Evolutionary conservation across 176 grass and related monocot species (phyloP).

Genomic region (Eragrostis curvula): DNA sequence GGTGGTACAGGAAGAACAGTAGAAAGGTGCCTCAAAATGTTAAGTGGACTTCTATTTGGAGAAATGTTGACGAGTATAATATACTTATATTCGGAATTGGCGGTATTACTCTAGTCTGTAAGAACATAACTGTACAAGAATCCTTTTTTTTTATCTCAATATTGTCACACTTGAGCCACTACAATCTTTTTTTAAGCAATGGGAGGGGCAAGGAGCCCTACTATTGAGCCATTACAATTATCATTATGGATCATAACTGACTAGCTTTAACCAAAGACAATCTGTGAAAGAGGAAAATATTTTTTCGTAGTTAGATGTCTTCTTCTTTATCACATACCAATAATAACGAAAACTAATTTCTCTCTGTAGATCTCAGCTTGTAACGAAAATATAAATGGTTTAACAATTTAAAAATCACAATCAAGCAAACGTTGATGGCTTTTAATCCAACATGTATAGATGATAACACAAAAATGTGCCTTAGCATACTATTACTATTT

Average conservation of each 20-base stretch:
- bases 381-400: constrained; percentile 13
- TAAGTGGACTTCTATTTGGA: not conserved
- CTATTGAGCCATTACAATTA: not conserved
- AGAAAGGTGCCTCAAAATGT: not conserved
- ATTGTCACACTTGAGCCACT: not conserved
- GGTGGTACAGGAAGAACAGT: not conserved
- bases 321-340: not conserved
- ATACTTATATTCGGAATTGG: not conserved
- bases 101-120: not conserved
- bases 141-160: not conserved
- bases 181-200: not conserved
- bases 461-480: constrained; percentile 2
- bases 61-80: not conserved
- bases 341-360: not conserved
- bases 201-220: too few species aligned
- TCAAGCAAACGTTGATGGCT: constrained; percentile 16
- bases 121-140: constrained; percentile 1
- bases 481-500: constrained; percentile 9
- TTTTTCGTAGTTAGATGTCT: constrained; percentile 4
- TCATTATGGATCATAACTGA: not conserved
- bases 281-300: not conserved
- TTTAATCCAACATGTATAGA: not conserved
- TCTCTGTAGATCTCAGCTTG: constrained; percentile 14
- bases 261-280: not conserved
- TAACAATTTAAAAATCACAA: not conserved